These are phyloP conservation scores for Populus hybrid DNA, from an alignment of 441 rosid genomes.

Conservation along the genomic window DNA sequence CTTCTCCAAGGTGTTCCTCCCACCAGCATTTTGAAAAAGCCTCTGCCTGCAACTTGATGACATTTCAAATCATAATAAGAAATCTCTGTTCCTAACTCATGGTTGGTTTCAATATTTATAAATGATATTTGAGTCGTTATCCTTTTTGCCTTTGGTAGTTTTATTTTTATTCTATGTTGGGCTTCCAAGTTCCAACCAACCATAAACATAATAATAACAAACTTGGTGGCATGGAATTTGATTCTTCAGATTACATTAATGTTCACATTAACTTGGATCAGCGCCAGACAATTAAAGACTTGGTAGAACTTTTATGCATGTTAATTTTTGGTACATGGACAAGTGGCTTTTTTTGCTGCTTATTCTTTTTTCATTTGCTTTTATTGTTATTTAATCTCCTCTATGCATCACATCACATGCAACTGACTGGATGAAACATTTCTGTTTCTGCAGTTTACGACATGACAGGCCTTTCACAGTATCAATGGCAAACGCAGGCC, in stretches of 20 bases:
- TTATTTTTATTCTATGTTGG: no score
- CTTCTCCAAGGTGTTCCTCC: not conserved
- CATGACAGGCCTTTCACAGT: constrained; percentile 93
- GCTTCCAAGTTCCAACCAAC: not conserved
- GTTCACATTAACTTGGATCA: not conserved
- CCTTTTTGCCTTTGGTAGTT: not conserved
- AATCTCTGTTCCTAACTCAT: not conserved
- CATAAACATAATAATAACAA: no score
- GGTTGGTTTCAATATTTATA: not conserved
- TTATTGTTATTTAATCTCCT: not conserved
- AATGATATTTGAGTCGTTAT: not conserved
- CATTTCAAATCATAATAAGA: not conserved
- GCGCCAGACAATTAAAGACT: not conserved
- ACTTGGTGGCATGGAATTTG: not conserved
- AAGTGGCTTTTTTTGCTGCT: not conserved
- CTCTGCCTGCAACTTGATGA: not conserved
- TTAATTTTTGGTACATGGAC: not conserved
- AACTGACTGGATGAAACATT: constrained; percentile 15
- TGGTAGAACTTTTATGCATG: no score
- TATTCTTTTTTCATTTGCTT: not conserved
- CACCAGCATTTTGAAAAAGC: constrained; percentile 5
- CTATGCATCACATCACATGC: not conserved
- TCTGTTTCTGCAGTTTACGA: constrained; percentile 57
- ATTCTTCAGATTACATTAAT: not conserved
- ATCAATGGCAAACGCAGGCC: constrained; percentile 97